Evolutionary conservation across 257 asterid species (phyloP).

Genomic region (Nicotiana benthamiana): DNA sequence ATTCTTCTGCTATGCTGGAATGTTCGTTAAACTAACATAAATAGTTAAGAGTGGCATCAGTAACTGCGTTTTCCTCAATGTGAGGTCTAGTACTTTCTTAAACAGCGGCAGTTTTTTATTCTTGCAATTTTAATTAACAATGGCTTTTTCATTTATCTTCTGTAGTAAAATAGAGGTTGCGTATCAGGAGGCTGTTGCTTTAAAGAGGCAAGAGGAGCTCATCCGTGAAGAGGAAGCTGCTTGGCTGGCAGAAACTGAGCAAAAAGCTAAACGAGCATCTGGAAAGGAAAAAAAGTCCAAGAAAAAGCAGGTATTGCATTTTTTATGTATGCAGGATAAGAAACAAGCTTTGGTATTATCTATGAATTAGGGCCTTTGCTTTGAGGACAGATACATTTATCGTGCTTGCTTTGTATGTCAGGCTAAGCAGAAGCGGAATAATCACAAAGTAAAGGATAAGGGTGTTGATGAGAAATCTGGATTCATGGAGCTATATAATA

Average conservation of each 20-base stretch:
- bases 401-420: constrained; percentile 20
- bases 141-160: neutral
- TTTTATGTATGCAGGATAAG: neutral
- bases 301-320: constrained; percentile 49
- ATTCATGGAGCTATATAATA: constrained; percentile 23
- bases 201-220: constrained; percentile 92
- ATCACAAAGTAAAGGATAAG: constrained; percentile 66
- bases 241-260: constrained; percentile 73
- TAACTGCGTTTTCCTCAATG: neutral
- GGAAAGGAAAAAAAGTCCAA: constrained; percentile 74
- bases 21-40: neutral
- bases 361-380: neutral
- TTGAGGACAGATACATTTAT: constrained; percentile 1
- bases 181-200: constrained; percentile 90
- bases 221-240: constrained; percentile 95
- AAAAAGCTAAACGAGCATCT: constrained; percentile 46
- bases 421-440: constrained; percentile 76
- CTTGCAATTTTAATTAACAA: neutral
- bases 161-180: constrained; percentile 84
- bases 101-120: neutral
- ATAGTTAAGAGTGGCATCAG: neutral
- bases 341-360: neutral
- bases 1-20: neutral
- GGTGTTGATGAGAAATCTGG: constrained; percentile 44
- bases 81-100: neutral